Evolutionary conservation across 345 rosid genomes (phyloP).

Genomic region (Theobroma cacao): DNA sequence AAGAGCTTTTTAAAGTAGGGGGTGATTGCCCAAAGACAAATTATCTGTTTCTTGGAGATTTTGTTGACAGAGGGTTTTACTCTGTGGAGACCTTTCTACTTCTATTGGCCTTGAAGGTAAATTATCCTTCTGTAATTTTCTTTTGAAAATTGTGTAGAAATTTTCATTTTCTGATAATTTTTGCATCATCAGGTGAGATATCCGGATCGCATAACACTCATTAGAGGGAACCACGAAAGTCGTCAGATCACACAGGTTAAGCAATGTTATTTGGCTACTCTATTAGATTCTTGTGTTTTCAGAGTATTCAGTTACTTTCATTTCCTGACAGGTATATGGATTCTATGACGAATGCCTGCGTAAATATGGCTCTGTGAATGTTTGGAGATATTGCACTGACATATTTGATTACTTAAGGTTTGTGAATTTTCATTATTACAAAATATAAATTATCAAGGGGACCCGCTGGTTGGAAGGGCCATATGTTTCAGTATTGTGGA

Average conservation of each 20-base stretch:
- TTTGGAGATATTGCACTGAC: slow-evolving; percentile 99
- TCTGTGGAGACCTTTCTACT: slow-evolving; percentile 97
- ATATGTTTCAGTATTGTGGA: neutral
- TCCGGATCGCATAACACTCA: slow-evolving; percentile 94
- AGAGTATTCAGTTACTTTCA: slow-evolving; percentile 17
- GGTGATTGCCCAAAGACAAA: slow-evolving; percentile 97
- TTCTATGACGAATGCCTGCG: slow-evolving; percentile 97
- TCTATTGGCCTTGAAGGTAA: slow-evolving; percentile 89
- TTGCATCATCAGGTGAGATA: slow-evolving; percentile 73
- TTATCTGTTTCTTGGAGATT: slow-evolving; percentile 96
- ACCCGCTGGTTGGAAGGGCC: slow-evolving; percentile 1
- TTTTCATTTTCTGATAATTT: slow-evolving; percentile 17
- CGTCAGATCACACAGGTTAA: slow-evolving; percentile 96
- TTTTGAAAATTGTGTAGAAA: neutral
- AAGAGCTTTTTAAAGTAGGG: slow-evolving; percentile 93
- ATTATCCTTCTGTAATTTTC: neutral
- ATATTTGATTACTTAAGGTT: slow-evolving; percentile 96
- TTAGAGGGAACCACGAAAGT: slow-evolving; percentile 96
- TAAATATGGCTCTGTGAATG: slow-evolving; percentile 93
- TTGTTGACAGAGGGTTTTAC: slow-evolving; percentile 96
- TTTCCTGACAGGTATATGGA: slow-evolving; percentile 75
- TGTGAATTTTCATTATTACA: slow-evolving; percentile 8
- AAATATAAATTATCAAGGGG: neutral
- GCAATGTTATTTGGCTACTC: slow-evolving; percentile 11
- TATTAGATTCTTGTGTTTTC: slow-evolving; percentile 11